phyloP scores from a whole-genome alignment of 78 protist species.

The Pirum gemmata region DNA sequence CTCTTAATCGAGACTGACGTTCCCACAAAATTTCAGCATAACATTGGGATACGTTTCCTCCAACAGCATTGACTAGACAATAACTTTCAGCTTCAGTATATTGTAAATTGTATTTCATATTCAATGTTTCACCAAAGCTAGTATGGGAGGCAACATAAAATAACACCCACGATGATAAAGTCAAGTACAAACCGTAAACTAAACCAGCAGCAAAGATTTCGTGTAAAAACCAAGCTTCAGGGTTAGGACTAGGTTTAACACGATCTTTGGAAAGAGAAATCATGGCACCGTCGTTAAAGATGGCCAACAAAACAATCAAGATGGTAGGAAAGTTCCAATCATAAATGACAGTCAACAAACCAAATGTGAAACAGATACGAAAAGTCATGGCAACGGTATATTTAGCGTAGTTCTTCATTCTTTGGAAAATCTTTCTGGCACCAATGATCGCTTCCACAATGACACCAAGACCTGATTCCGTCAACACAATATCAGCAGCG shows the following conservation, averaged over 20 bases:
- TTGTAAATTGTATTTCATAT: not conserved
- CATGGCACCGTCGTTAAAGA: slow-evolving; percentile 75
- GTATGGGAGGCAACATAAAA: slow-evolving; percentile 55
- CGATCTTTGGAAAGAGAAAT: slow-evolving; percentile 68
- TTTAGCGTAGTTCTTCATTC: slow-evolving; percentile 67
- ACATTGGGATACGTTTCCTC: not conserved
- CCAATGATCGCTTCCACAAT: slow-evolving; percentile 69
- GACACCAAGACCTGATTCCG: slow-evolving; percentile 71
- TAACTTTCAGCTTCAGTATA: not conserved
- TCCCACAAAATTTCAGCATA: slow-evolving; percentile 34
- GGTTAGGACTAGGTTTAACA: slow-evolving; percentile 57
- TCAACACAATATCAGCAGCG: slow-evolving; percentile 77
- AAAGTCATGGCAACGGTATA: slow-evolving; percentile 66
- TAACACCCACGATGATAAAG: slow-evolving; percentile 56
- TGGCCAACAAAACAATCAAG: slow-evolving; percentile 65
- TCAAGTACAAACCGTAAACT: slow-evolving; percentile 59
- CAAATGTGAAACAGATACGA: slow-evolving; percentile 67
- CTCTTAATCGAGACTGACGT: slow-evolving; percentile 13
- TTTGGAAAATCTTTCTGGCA: slow-evolving; percentile 72
- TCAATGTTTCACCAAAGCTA: not conserved
- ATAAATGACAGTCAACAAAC: slow-evolving; percentile 51
- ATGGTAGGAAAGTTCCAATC: slow-evolving; percentile 62
- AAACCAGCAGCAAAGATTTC: slow-evolving; percentile 45
- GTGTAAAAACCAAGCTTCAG: slow-evolving; percentile 60
- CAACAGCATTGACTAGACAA: not conserved